Base-by-base conservation (phyloP, 176 grass and related monocot genomes). In the Dactylis glomerata region DNA sequence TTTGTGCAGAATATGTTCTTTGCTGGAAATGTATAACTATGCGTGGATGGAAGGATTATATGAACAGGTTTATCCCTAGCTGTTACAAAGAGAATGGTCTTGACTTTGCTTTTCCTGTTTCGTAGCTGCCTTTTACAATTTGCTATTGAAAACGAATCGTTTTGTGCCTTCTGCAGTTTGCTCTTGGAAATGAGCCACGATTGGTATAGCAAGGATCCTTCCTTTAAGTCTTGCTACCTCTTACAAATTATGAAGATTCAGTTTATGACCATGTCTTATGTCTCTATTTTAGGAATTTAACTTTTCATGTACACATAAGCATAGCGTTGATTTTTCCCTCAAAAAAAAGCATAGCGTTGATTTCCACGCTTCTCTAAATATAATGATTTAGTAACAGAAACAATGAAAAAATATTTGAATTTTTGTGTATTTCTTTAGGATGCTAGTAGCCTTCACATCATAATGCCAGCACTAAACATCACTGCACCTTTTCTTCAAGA, bases 1-100 rank as follows among this genome's bases (percentile, higher is more conserved):
- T 75, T 65, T 83, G 8, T 70, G 45, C 3, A 59, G 66, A 47
- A 55, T 77, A 59, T 47, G 59, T 50, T 72, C 23, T 50, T 78
- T 52, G 28, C 27, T 50, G 10, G 37, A 70, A 78, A 73, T 47
- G 46, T 49, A 49, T 19, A 20, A 10, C 44, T 49, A 10, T 47
- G 70, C 28, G 44, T 72, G 68, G 40, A 46, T 51, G 27, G 59
- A 28, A 58, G 17, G 0, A 36, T 38, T 30, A 38, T 77, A 77
- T 76, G 70, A 67, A 62, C 32, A 75, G 47, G 23, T 68, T 24
- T 57, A 49, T 68, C 24, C 47, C 20, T 44, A 76, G 34, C 59
- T 82, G 69, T 87, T 73, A 49, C 45, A 32, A 64, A 23, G 19
- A 44, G 23, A 51, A 68, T 46, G 37, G 51, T 31, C 46, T 68